Percentiles rank a stretch among this genome's conserved stretches.
These are phyloP conservation scores for Neonectria hederae DNA, from an alignment of 2,329 filamentous ascomycete genomes.

Conservation along the genomic window DNA sequence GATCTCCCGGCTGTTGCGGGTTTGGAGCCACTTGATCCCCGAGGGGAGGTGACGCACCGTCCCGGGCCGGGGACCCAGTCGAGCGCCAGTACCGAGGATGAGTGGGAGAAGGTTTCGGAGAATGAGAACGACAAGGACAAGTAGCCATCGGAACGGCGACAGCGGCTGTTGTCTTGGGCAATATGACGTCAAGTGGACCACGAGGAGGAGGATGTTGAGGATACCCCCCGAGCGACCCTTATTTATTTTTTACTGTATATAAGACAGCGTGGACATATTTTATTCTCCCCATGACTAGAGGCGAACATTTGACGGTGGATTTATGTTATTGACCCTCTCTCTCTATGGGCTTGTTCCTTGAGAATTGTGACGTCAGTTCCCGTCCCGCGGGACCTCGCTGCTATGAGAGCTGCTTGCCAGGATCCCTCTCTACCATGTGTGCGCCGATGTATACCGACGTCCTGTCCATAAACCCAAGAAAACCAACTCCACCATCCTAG, in stretches of 20 bases:
- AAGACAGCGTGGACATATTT: constrained; percentile 32
- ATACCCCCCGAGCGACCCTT: constrained; percentile 41
- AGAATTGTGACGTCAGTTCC: not conserved
- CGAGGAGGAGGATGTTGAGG: constrained; percentile 31
- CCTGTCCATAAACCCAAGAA: not conserved
- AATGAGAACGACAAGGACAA: constrained; percentile 70
- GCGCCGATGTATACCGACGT: not conserved
- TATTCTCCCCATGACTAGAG: constrained; percentile 21
- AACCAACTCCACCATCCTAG: not conserved
- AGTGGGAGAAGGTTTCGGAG: constrained; percentile 96
- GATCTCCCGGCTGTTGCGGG: constrained; percentile 46
- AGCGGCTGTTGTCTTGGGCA: not conserved
- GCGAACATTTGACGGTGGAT: constrained; percentile 15
- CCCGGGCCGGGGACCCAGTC: constrained; percentile 59
- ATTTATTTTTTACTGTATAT: constrained; percentile 36
- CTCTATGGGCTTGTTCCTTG: not conserved
- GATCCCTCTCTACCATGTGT: not conserved
- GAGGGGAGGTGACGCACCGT: constrained; percentile 62
- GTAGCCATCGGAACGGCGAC: constrained; percentile 39
- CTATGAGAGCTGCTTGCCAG: not conserved
- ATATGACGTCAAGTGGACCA: constrained; percentile 1
- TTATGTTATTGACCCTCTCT: not conserved
- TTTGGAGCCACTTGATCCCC: constrained; percentile 54
- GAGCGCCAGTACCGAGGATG: constrained; percentile 84
- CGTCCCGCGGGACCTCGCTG: constrained; percentile 2